These are phyloP conservation scores for Chrysoporthe deuterocubensis DNA, from an alignment of 2,329 filamentous ascomycete genomes.

Conservation along the genomic window DNA sequence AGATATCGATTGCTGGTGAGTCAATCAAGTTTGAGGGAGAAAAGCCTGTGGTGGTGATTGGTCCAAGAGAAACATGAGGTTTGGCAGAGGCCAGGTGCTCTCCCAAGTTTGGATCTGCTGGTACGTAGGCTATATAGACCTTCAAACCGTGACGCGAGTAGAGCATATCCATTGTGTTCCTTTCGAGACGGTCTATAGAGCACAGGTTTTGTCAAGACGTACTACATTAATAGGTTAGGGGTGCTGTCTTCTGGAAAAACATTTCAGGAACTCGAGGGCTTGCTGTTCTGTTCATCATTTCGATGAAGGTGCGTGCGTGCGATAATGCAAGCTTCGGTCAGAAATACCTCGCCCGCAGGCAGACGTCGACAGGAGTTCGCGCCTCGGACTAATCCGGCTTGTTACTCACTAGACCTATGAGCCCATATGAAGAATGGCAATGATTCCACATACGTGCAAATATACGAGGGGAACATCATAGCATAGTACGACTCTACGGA, in stretches of 20 bases:
- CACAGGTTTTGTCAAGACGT: no score
- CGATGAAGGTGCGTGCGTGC: no score
- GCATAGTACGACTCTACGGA: not conserved
- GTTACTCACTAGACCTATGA: not conserved
- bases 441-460: not conserved
- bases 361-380: no score
- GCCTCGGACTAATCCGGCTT: not conserved
- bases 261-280: no score
- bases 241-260: no score
- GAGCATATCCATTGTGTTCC: no score
- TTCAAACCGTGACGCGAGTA: not conserved
- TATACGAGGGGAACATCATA: not conserved
- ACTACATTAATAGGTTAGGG: no score
- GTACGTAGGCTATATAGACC: not conserved
- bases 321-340: no score
- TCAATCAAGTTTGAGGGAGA: slow-evolving; percentile 8
- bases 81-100: not conserved
- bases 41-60: slow-evolving; percentile 10
- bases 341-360: no score
- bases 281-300: no score
- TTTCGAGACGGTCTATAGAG: no score
- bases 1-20: slow-evolving; percentile 13
- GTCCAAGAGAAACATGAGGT: not conserved
- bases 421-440: not conserved
- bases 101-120: not conserved